Base-by-base conservation (phyloP, 2,329 filamentous ascomycete genomes). In the Aspergillus neoniger region DNA sequence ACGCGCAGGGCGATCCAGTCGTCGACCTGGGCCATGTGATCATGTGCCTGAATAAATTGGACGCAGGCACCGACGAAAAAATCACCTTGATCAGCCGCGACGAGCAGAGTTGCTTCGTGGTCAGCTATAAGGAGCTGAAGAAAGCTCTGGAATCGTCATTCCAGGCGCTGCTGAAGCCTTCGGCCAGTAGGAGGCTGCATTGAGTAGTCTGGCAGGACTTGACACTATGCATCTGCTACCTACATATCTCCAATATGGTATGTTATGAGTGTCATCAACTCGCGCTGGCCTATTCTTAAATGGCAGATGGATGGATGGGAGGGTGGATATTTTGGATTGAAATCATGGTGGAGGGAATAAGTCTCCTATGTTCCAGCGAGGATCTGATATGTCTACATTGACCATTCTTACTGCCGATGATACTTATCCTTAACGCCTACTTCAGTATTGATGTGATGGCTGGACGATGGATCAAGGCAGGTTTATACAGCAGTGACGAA, bases 81-180 rank as follows among this genome's bases (percentile, higher is more conserved):
- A 85, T 99, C 53, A 89, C 89, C 66, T 80, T 99, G 56, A 89
- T 92, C 23, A 96, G 91, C 75, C 86, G 94, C 58, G 94, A 99
- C 76, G 91, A 96, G 72, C 91, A 96, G 76, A 95, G 88, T 57
- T 88, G 90, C 65, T 90, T 98, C 71, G 84, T 97, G 58, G 88
- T 97, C 62, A 94, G 87, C 66, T 99, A 96, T 75, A 91, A 91
- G 75, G 95, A 98, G 76, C 77, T 99, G 63, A 96, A 88, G 78
- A 80, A 86, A 60, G 85, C 81, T 3, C 73, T 88, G 36, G 86
- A 88, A 67, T 81, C 80, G 36, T 83, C 85, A 9, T 89, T 87
- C 73, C 81, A 83, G 70, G 86, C 88, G 57, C 72, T 88, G 58
- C 66, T 81, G 64, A 82, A 82, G 67, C 74, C 76, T 8, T 43